A percentile compares a stretch with the other conserved stretches of the same genome.
Conservation (phyloP, 108 stramenopile species). For the Nannochloropsis gaditana region DNA sequence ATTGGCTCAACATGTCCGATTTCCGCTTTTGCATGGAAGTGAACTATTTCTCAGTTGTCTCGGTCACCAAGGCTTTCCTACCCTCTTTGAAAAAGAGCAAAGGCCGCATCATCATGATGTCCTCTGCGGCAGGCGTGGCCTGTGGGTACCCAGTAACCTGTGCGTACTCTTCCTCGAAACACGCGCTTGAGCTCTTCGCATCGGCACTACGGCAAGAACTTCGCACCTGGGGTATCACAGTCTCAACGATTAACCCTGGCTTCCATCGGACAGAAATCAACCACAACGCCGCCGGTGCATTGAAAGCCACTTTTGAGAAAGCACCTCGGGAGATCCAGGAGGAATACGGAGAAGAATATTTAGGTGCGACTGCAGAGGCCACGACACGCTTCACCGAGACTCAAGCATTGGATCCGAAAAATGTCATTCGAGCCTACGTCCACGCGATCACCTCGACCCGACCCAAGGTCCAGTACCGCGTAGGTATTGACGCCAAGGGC, state of each 20-base stretch:
- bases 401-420: neutral
- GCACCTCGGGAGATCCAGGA: constrained; percentile 8
- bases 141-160: neutral
- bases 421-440: constrained; percentile 15
- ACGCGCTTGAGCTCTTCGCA: neutral
- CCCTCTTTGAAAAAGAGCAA: constrained; percentile 22
- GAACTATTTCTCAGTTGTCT: constrained; percentile 18
- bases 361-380: neutral
- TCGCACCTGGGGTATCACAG: neutral
- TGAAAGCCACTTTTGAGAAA: neutral
- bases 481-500: neutral
- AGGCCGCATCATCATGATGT: constrained; percentile 12
- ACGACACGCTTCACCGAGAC: neutral
- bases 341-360: neutral
- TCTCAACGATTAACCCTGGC: constrained; percentile 22
- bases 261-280: constrained; percentile 13
- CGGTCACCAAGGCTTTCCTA: constrained; percentile 19
- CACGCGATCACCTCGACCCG: constrained; percentile 2
- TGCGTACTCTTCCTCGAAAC: constrained; percentile 15
- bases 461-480: neutral
- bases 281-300: neutral
- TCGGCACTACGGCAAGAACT: neutral
- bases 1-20: constrained; percentile 18
- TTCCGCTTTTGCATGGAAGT: constrained; percentile 23
- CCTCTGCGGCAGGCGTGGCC: neutral